These are phyloP conservation scores for Penicillium psychrosexuale DNA, from an alignment of 2,329 filamentous ascomycete genomes.

Conservation along the genomic window DNA sequence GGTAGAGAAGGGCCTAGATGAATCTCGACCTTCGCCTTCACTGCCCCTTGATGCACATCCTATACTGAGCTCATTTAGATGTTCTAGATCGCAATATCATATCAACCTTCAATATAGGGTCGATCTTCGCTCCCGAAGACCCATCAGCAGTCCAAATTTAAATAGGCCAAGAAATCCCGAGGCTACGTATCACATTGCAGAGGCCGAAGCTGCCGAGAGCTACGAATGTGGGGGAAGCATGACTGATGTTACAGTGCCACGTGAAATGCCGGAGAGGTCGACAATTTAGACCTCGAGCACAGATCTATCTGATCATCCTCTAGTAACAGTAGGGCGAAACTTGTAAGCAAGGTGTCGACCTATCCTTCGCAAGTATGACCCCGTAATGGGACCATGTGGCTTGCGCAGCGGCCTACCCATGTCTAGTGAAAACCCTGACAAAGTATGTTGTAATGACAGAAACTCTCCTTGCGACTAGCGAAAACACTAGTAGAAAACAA, in stretches of 20 bases:
- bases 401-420: neutral
- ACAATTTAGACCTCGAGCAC: neutral
- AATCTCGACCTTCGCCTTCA: neutral
- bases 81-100: neutral
- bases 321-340: neutral
- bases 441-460: neutral
- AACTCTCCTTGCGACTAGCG: constrained; percentile 2
- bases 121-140: neutral
- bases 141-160: neutral
- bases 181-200: neutral
- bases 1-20: constrained; percentile 1
- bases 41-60: neutral
- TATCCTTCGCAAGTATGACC: neutral
- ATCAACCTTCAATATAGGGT: neutral
- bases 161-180: neutral
- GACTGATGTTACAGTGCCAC: constrained; percentile 6
- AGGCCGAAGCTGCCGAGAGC: neutral
- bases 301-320: neutral
- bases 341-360: neutral
- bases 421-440: neutral
- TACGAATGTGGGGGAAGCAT: constrained; percentile 4
- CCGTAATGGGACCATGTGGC: neutral
- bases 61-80: neutral
- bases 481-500: neutral
- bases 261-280: constrained; percentile 1